phyloP scores from a whole-genome alignment of 208 protist genomes.

The Wallacemonas sp. region DNA sequence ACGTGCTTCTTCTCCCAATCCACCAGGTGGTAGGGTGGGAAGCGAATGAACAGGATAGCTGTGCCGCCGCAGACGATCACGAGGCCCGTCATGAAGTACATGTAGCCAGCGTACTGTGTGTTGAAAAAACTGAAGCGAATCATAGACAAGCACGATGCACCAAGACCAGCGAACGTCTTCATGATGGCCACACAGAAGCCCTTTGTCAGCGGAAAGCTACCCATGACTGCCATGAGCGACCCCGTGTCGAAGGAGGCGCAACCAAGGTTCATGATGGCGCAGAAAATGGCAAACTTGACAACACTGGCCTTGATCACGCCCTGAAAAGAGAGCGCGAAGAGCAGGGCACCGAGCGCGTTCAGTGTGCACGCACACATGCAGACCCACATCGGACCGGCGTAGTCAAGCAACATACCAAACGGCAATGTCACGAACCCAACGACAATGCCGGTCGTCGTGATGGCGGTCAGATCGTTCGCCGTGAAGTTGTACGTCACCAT shows the following conservation, averaged over 20 bases:
- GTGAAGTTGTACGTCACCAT: constrained; percentile 29
- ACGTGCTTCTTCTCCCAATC: constrained; percentile 26
- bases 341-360: constrained; percentile 33
- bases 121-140: constrained; percentile 54
- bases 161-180: constrained; percentile 56
- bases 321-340: constrained; percentile 57
- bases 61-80: constrained; percentile 26
- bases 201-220: constrained; percentile 50
- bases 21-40: constrained; percentile 48
- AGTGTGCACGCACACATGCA: constrained; percentile 18
- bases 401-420: constrained; percentile 56
- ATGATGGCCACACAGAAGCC: constrained; percentile 45
- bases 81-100: constrained; percentile 45
- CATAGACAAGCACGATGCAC: constrained; percentile 37
- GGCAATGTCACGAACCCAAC: constrained; percentile 48
- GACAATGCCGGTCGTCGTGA: constrained; percentile 48
- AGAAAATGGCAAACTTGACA: constrained; percentile 41
- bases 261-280: constrained; percentile 55
- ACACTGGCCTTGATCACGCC: constrained; percentile 31
- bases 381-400: constrained; percentile 42
- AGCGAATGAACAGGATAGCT: constrained; percentile 34
- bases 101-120: constrained; percentile 38
- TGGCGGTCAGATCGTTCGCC: constrained; percentile 41
- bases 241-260: constrained; percentile 50
- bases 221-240: constrained; percentile 64